Evolutionary conservation across 2,329 filamentous ascomycete species (phyloP).

Genomic region (Fusarium verticillioides): DNA sequence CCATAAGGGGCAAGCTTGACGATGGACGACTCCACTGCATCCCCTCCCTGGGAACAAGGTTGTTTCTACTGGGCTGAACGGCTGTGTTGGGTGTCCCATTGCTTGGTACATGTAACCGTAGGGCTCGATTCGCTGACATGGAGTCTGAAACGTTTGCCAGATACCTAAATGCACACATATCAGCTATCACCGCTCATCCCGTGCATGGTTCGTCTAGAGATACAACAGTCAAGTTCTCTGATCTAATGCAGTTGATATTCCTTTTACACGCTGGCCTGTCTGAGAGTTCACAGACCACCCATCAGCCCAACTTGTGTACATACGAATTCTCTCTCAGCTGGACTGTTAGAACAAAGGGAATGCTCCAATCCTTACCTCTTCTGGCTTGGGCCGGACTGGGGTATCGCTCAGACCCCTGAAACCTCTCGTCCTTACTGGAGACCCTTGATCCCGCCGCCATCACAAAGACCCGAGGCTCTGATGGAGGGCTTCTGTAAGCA

Average conservation of each 20-base stretch:
- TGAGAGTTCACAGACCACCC: neutral
- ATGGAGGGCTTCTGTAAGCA: conserved; percentile 19
- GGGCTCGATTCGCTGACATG: conserved; percentile 4
- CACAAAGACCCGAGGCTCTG: neutral
- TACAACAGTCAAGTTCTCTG: neutral
- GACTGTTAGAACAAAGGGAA: conserved; percentile 6
- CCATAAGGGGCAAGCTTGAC: conserved; percentile 8
- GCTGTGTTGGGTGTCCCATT: neutral
- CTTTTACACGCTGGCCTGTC: neutral
- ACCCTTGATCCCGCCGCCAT: conserved; percentile 24
- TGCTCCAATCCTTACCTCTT: conserved; percentile 9
- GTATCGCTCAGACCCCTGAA: conserved; percentile 21
- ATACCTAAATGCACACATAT: conserved; percentile 4
- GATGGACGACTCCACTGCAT: neutral
- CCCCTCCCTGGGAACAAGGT: conserved; percentile 1
- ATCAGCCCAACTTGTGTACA: conserved; percentile 6
- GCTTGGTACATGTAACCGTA: neutral
- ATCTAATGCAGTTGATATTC: neutral
- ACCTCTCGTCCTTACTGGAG: conserved; percentile 7
- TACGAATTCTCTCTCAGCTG: conserved; percentile 22
- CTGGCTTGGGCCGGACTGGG: conserved; percentile 13
- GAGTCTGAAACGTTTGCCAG: conserved; percentile 9
- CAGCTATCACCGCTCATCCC: neutral
- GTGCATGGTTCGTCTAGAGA: neutral
- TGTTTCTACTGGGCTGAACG: conserved; percentile 23